Base-by-base conservation (phyloP, 176 grass and related monocot species). In the Raddia guianensis region DNA sequence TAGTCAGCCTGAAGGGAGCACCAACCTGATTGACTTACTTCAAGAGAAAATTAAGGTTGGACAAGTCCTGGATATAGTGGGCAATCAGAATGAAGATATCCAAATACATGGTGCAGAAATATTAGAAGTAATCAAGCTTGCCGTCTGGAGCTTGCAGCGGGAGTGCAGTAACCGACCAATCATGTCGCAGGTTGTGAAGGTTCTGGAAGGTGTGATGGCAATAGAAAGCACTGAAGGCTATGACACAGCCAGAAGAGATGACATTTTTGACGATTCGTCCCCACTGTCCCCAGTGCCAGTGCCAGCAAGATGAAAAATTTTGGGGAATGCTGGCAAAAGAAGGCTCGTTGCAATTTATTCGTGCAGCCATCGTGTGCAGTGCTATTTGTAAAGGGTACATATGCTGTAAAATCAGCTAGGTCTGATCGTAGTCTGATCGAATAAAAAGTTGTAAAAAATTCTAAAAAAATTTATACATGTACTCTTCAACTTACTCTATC, bases 141-240 rank as follows among this genome's bases (percentile, higher is more conserved):
- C 90, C 34, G 83, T 91, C 54, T 93, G 88, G 90, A 93, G 90
- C 75, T 86, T 97, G 86, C 88, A 97, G 66, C 74, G 71, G 8
- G 93, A 97, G 47, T 79, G 86, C 73, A 72, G 61, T 55, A 88
- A 82, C 74, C 77, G 90, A 55, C 90, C 93, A 43, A 75, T 72
- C 35, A 92, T 96, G 90, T 90, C 90, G 15, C 89, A 85, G 70
- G 93, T 96, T 14, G 90, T 92, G 85, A 96, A 92, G 80, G 53
- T 95, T 43, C 75, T 95, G 77, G 90, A 95, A 90, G 65, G 90
- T 57, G 69, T 54, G 4, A 88, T 95, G 84, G 81, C 87, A 61
- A 77, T 73, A 49, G 87, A 88, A 77, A 94, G 52, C 21, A 87
- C 52, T 61, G 18, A 49, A 46, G 68, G 83, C 6, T 83, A 80